Evolutionary conservation across 83 land plant species (phyloP), one percentile per base, ranked within the genome.

Genomic region (Diphasiastrum complanatum): DNA sequence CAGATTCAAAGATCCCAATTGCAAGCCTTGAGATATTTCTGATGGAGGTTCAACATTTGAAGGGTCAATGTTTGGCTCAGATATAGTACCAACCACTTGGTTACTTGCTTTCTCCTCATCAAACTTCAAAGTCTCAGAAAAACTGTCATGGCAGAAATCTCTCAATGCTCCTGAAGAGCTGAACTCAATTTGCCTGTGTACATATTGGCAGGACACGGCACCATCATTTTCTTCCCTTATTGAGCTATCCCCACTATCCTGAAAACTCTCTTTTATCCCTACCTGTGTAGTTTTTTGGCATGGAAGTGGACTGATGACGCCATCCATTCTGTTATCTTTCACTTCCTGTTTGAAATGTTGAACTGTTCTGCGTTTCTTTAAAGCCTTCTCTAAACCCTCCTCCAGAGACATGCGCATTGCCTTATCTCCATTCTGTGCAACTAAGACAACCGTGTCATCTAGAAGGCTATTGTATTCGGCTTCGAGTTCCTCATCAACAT

Each of bases 391-490:
- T 33, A 92, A 62, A 49, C 98, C 98, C 45, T 92, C 90, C 54
- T 88, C 98, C 46, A 92, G 83, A 18, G 96, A 92, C 88, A 92
- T 77, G 47, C 61, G 78, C 85, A 81, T 77, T 16, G 91, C 91
- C 59, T 61, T 65, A 47, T 92, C 87, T 36, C 98, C 91, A 45
- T 83, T 78, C 51, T 92, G 82, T 23, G 98, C 91, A 60, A 88
- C 88, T 60, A 92, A 75, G 29, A 82, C 45, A 2, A 77, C 70
- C 77, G 85, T 92, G 41, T 92, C 91, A 80, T 92, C 98, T 46
- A 92, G 82, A 58, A 92, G 91, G 46, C 81, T 80, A 51, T 92
- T 92, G 50, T 78, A 88, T 38, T 92, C 95, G 11, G 83, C 82
- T 73, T 92, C 98, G 26, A 92, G 76, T n/a, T 87, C 79, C 61